Base-by-base conservation (phyloP, 192 early-diverging fungal species). In the Podila clonocystis region DNA sequence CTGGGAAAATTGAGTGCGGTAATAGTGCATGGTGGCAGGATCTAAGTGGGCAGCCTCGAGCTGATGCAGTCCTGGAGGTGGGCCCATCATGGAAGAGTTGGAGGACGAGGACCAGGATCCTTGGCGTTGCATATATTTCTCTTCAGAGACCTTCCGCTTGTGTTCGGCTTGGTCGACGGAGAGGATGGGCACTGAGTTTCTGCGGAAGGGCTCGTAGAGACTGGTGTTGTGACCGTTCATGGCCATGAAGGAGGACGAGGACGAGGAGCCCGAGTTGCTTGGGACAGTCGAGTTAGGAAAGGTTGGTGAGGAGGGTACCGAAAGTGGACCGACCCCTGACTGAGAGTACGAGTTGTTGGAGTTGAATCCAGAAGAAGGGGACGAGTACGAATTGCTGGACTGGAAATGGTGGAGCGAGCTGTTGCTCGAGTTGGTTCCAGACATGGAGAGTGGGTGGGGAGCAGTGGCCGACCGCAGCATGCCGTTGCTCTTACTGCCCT, bases 1-100 rank as follows among this genome's bases (percentile, higher is more conserved):
- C 45, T 73, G 82, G 5, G 77, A 80, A 31, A 80, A 69, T 28
- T 80, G 77, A 4, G 77, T 80, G 24, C 77, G 66, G 62, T 80
- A 80, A 38, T 80, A 80, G 48, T 80, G 77, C 77, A 80, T 80
- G 8, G 77, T 80, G 3, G 77, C 77, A 1, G 77, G 77, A 50
- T 80, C 77, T 7, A 80, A 26, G 22, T 79, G 76, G 31, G 60
- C 33, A 9, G 70, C 69, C 5, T 79, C 76, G 13, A 79, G 29
- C n/a, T 80, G 77, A 55, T 80, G 77, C n/a, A 80, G 67, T 13
- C 62, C 77, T 7, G 70, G 64, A 5, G 72, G 77, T 19, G 77
- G 36, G 20, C 68, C 68, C 5, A 30, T 22, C 65, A 72, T 71
- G 49, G 61, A 34, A 17, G 61, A 62, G 36, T 41, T 50, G 2